Evolutionary conservation across 1,284 basidiomycete species (phyloP), one percentile per base, ranked within the genome.

Genomic region (Cutaneotrichosporon cavernicola): DNA sequence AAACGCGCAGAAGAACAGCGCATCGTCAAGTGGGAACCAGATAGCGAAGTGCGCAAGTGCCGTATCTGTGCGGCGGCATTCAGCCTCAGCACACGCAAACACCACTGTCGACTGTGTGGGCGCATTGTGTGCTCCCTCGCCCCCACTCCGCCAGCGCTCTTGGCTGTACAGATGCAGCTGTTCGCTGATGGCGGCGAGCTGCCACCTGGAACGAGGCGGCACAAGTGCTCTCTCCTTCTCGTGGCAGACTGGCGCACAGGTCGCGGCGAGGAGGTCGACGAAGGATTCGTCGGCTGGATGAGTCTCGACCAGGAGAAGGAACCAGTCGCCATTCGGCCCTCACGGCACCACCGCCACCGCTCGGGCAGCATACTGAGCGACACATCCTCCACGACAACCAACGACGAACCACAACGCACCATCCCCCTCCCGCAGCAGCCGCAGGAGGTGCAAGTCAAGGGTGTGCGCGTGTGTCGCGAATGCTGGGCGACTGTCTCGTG

Each of bases 11-110:
- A 88, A 3, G 96, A 99, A 78, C 94, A 97, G 80, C 83, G 85
- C 38, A 95, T 99, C 70, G 93, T 97, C 4, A 92, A 93, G 14
- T 99, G 96, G 96, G 88, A 97, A 77, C 88, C 90, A 46, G 96
- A 97, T 74, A 82, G 85, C 0, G 76, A 84, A 11, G 90, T 88
- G 0, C 86, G 85, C 36, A 87, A 87, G 62, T 98, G 95, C 81
- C 89, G 90, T 1, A 83, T 95, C 67, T 99, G 96, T 86, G 79
- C 89, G 38, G 85, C 91, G 0, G 85, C 88, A 0, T 99, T 99
- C 76, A 88, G 91, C 1, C 81, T 99, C 1, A 91, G 91, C 0
- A 96, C 93, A 66, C 88, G 96, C 18, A 97, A 97, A 81, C 96
- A 99, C 72, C 96, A 99, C 76, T 99, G 96, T 79, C 88, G 97